Percentiles rank a stretch among this genome's conserved stretches.
These are phyloP conservation scores for Chrysoporthe puriensis DNA, from an alignment of 2,329 filamentous ascomycete genomes.

Conservation along the genomic window DNA sequence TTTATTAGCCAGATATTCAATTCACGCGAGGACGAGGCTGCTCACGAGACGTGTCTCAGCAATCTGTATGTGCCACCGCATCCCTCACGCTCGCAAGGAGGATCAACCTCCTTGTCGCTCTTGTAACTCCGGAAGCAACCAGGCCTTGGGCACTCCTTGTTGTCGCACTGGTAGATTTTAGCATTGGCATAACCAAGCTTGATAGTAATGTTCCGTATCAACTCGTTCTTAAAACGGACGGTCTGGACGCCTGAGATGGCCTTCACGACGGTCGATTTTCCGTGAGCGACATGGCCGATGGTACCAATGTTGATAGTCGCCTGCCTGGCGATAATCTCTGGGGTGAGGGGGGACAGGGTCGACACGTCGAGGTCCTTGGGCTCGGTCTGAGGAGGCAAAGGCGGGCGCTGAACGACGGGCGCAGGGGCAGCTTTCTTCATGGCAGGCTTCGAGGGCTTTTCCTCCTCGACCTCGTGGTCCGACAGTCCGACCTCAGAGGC, in stretches of 20 bases:
- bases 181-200: conserved; percentile 99
- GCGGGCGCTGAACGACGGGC: conserved; percentile 56
- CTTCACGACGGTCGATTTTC: conserved; percentile 98
- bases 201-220: conserved; percentile 99
- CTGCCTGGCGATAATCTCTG: conserved; percentile 96
- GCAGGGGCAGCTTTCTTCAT: conserved; percentile 76
- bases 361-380: conserved; percentile 85
- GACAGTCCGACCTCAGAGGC: conserved; percentile 56
- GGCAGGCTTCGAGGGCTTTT: conserved; percentile 78
- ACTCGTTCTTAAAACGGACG: conserved; percentile 98
- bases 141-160: conserved; percentile 84
- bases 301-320: conserved; percentile 99
- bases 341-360: conserved; percentile 80
- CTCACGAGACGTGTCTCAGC: conserved; percentile 89
- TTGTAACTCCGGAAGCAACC: conserved; percentile 97
- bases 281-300: conserved; percentile 98
- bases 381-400: conserved; percentile 85
- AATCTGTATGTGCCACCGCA: conserved; percentile 87
- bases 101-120: conserved; percentile 98
- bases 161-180: conserved; percentile 99
- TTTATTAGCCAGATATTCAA: conserved; percentile 33
- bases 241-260: conserved; percentile 99
- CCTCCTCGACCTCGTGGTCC: conserved; percentile 61
- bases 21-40: conserved; percentile 32
- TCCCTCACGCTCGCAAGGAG: conserved; percentile 91